Conservation (phyloP, 257 asterid species). For the Przewalskia tangutica region DNA sequence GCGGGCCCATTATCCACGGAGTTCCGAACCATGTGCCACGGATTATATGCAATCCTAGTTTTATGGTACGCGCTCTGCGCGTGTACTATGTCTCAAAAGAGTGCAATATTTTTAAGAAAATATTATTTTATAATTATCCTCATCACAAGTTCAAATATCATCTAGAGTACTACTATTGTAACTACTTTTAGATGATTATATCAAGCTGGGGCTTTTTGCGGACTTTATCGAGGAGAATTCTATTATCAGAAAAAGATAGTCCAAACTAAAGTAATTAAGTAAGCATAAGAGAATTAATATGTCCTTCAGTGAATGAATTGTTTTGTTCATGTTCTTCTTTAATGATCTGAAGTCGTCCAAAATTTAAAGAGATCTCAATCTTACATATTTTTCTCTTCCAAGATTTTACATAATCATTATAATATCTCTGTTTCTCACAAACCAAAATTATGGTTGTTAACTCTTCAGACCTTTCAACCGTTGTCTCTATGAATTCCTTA, state of each 20-base stretch:
- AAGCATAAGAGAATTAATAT: background rate
- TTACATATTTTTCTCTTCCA: background rate
- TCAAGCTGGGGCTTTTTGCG: too few relatives aligned
- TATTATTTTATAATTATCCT: too few relatives aligned
- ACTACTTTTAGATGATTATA: too few relatives aligned
- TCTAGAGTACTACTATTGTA: too few relatives aligned
- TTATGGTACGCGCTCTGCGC: too few relatives aligned
- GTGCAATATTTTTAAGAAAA: too few relatives aligned
- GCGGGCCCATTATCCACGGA: background rate
- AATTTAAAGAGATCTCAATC: background rate
- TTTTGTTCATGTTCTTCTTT: background rate
- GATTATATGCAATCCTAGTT: background rate
- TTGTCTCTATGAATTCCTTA: background rate
- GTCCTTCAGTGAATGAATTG: background rate
- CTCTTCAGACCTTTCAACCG: background rate
- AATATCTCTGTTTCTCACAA: too few relatives aligned
- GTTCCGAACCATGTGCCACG: background rate
- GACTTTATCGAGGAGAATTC: too few relatives aligned
- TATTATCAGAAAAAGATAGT: too few relatives aligned
- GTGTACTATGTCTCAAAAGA: too few relatives aligned
- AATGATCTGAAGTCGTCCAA: background rate
- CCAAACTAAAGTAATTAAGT: background rate
- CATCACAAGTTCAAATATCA: too few relatives aligned
- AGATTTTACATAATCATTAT: background rate
- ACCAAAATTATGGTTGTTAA: background rate